A percentile compares a stretch with the other conserved stretches of the same genome.
Conservation (phyloP, 106 monocot species). For the Iris macrosiphon region DNA sequence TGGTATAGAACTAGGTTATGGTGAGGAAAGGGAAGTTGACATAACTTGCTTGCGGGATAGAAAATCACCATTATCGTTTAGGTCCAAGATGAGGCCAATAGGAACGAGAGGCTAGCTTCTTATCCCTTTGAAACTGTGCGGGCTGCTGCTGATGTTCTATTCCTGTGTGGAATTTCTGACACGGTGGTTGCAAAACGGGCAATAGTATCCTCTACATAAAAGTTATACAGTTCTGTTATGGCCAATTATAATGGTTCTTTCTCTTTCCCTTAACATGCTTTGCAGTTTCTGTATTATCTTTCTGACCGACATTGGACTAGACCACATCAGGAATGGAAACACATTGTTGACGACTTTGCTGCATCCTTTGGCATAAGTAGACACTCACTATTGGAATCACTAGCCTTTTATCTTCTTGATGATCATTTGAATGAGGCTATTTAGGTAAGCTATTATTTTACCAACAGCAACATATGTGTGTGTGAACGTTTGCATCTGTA, state of each 20-base stretch:
- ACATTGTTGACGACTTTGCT: conserved; percentile 84
- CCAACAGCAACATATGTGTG: too few relatives aligned
- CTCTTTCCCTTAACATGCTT: conserved; percentile 34
- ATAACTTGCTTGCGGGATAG: conserved; percentile 43
- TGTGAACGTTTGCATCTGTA: too few relatives aligned
- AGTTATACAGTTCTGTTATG: neutral
- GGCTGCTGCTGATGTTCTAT: conserved; percentile 69
- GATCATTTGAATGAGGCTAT: conserved; percentile 63
- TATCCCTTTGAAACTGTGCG: conserved; percentile 75
- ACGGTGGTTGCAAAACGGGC: conserved; percentile 87
- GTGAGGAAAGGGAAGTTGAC: conserved; percentile 15
- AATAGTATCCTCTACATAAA: conserved; percentile 70
- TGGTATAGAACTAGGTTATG: conserved; percentile 32
- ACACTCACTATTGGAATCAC: conserved; percentile 48
- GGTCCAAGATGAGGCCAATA: conserved; percentile 23
- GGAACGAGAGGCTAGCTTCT: conserved; percentile 10
- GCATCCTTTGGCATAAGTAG: conserved; percentile 56
- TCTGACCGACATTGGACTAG: conserved; percentile 86
- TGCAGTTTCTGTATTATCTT: conserved; percentile 88
- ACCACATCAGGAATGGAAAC: conserved; percentile 69
- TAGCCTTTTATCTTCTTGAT: conserved; percentile 89
- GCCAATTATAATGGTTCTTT: too few relatives aligned
- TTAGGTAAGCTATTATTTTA: too few relatives aligned
- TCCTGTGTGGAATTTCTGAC: conserved; percentile 82
- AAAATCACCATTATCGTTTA: conserved; percentile 18